These are phyloP conservation scores for Asterochloris erici DNA, from an alignment of 139 green algal genomes.

Conservation along the genomic window DNA sequence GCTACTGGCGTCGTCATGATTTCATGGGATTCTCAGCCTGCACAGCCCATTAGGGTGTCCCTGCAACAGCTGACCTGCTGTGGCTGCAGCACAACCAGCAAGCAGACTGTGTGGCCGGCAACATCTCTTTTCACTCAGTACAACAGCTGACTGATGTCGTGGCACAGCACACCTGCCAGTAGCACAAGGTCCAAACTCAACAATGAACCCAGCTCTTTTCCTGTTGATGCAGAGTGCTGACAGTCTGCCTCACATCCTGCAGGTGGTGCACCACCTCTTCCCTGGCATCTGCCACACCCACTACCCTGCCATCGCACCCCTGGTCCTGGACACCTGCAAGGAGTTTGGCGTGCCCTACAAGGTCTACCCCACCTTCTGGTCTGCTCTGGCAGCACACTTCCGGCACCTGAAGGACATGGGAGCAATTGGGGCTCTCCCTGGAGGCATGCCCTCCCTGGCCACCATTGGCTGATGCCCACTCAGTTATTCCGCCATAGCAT, in stretches of 20 bases:
- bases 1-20: too few relatives aligned
- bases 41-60: conserved; percentile 2
- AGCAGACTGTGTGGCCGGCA: neutral
- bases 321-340: conserved; percentile 69
- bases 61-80: neutral
- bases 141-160: neutral
- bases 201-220: too few relatives aligned
- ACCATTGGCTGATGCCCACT: conserved; percentile 26
- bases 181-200: too few relatives aligned
- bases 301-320: conserved; percentile 74
- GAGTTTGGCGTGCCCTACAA: conserved; percentile 70
- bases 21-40: neutral
- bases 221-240: neutral
- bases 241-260: neutral
- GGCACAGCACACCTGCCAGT: too few relatives aligned
- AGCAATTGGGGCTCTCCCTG: neutral
- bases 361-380: conserved; percentile 54
- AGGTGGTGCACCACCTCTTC: conserved; percentile 84
- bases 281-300: conserved; percentile 75
- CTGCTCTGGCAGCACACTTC: conserved; percentile 40
- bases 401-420: conserved; percentile 39
- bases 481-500: too few relatives aligned
- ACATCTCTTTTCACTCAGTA: neutral
- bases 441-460: conserved; percentile 30
- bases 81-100: neutral